Evolutionary conservation across 2,329 filamentous ascomycete genomes (phyloP).

Genomic region (Colletotrichum tamarilloi): DNA sequence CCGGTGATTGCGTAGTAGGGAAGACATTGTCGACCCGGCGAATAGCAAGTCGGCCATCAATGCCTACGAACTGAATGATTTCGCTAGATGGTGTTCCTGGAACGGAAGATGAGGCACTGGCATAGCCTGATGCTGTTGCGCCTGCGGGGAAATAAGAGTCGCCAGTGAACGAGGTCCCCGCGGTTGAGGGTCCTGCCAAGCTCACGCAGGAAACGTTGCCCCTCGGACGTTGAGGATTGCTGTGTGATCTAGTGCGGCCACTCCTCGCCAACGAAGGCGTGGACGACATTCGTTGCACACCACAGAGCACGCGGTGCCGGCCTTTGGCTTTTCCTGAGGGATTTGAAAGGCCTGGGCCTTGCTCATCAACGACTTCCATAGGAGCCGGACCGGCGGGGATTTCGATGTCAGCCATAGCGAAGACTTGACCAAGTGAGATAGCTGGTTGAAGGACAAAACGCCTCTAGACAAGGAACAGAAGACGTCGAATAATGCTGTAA

Average conservation of each 20-base stretch:
- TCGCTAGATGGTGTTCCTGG: conserved; percentile 54
- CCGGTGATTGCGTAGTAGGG: conserved; percentile 48
- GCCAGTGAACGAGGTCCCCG: conserved; percentile 45
- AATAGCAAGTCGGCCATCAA: conserved; percentile 62
- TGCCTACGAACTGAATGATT: conserved; percentile 51
- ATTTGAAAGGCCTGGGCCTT: conserved; percentile 41
- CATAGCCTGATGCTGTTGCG: conserved; percentile 43
- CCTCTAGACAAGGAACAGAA: neutral
- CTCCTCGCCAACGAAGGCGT: conserved; percentile 76
- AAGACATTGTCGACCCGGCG: conserved; percentile 66
- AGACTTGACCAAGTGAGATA: neutral
- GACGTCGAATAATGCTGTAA: neutral
- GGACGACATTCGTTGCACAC: conserved; percentile 84
- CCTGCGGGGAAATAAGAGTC: conserved; percentile 38
- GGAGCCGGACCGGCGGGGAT: conserved; percentile 17
- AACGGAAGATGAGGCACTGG: conserved; percentile 50
- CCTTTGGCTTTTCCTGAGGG: conserved; percentile 70
- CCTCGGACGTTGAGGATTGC: conserved; percentile 72
- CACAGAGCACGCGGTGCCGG: conserved; percentile 76
- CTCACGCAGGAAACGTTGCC: conserved; percentile 66
- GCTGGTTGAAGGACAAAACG: neutral
- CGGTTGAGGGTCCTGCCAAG: conserved; percentile 53
- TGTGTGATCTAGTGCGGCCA: conserved; percentile 73
- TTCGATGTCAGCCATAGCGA: conserved; percentile 28
- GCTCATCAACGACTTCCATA: conserved; percentile 40